Conservation (phyloP, 768 basidiomycete genomes). For the Trichaptum fuscoviolaceum region DNA sequence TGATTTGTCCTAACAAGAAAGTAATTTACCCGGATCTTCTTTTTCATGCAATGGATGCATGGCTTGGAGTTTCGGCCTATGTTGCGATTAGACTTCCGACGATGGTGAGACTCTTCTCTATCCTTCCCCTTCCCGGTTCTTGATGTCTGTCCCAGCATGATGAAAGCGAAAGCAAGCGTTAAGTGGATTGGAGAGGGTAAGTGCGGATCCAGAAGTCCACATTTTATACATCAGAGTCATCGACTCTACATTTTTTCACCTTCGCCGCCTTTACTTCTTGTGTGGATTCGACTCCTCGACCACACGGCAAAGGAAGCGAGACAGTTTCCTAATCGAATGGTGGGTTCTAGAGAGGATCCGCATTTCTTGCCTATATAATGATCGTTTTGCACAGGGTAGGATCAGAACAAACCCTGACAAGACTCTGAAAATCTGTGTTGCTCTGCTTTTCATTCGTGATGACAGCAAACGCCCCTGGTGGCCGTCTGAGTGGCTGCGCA, state of each 20-base stretch:
- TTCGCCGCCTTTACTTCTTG: not conserved
- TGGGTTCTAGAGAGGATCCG: not conserved
- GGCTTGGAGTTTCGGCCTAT: not conserved
- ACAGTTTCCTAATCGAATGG: not conserved
- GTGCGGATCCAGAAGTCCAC: not conserved
- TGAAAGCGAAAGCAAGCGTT: not conserved
- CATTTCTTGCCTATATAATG: not conserved
- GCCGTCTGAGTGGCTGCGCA: not conserved
- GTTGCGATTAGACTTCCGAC: not conserved
- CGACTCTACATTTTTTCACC: not conserved
- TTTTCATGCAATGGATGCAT: not conserved
- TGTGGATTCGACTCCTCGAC: not conserved
- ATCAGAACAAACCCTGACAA: not conserved
- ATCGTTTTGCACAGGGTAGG: not conserved
- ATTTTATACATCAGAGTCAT: not conserved
- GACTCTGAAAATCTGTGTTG: not conserved
- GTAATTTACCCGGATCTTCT: not conserved
- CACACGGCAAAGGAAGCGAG: not conserved
- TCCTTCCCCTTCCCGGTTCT: not conserved
- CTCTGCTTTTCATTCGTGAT: not conserved
- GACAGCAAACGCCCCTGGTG: not conserved
- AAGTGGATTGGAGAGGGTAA: not conserved
- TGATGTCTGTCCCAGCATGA: not conserved
- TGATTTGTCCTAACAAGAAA: not conserved
- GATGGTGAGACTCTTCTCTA: not conserved